Percentiles rank a stretch among this genome's conserved stretches.
Conservation (phyloP, 2,329 filamentous ascomycete genomes). For the Alternaria conjuncta region DNA sequence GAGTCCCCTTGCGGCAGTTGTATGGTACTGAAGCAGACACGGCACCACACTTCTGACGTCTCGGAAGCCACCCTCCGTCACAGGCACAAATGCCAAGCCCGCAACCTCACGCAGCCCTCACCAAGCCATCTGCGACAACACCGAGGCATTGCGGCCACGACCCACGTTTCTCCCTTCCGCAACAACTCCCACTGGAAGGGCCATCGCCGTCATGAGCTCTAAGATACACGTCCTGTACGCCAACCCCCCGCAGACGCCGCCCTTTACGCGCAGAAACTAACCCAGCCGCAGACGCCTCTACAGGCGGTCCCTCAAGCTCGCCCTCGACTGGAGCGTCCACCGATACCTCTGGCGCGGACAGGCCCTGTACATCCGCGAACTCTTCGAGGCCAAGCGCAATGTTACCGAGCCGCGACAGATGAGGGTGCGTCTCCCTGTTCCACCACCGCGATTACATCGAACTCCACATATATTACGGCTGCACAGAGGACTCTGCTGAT, state of each 20-base stretch:
- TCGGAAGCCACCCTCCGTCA: conserved; percentile 34
- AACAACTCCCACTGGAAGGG: conserved; percentile 19
- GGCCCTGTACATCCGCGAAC: conserved; percentile 90
- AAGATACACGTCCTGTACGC: conserved; percentile 47
- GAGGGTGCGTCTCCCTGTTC: conserved; percentile 64
- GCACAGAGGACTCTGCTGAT: conserved; percentile 24
- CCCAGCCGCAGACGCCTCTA: conserved; percentile 70
- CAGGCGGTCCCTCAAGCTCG: conserved; percentile 88
- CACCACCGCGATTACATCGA: background rate
- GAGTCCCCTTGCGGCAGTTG: conserved; percentile 38
- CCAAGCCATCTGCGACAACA: conserved; percentile 21
- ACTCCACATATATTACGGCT: background rate
- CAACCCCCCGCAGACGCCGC: conserved; percentile 12
- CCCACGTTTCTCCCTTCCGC: conserved; percentile 14
- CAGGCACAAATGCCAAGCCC: conserved; percentile 33
- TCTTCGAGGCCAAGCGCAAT: conserved; percentile 93
- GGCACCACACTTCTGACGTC: conserved; percentile 35
- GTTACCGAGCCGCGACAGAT: conserved; percentile 85
- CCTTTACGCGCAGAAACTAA: conserved; percentile 31
- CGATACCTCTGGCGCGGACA: conserved; percentile 93
- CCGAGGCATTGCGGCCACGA: conserved; percentile 41
- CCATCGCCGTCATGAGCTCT: conserved; percentile 48
- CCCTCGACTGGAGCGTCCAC: conserved; percentile 94
- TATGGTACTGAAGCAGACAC: conserved; percentile 18
- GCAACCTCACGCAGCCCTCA: conserved; percentile 32